phyloP scores from a whole-genome alignment of 2,329 filamentous ascomycete genomes.

The Pseudogymnoascus sp. region DNA sequence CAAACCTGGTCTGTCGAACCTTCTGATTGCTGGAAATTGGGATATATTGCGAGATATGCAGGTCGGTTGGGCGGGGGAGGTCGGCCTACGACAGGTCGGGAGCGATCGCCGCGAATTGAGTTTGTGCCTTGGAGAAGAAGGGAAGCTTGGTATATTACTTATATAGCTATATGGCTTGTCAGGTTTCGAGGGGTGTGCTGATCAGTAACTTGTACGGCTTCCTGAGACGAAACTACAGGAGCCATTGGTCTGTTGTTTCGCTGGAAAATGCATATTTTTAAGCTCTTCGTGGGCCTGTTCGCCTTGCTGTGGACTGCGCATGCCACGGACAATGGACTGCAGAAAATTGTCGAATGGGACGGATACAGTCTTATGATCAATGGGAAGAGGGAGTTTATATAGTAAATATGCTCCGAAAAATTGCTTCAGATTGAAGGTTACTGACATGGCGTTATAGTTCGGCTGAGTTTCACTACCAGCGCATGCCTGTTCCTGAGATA shows the following conservation, averaged over 20 bases:
- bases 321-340: conserved; percentile 34
- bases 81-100: background rate
- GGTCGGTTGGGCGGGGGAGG: background rate
- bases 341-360: conserved; percentile 41
- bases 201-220: background rate
- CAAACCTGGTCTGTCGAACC: background rate
- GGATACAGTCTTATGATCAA: conserved; percentile 42
- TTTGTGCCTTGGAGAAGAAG: conserved; percentile 12
- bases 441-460: conserved; percentile 16
- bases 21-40: conserved; percentile 8
- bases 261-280: conserved; percentile 18
- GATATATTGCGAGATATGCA: conserved; percentile 7
- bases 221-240: background rate
- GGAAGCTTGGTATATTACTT: conserved; percentile 10
- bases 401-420: conserved; percentile 21
- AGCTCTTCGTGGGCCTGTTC: conserved; percentile 19
- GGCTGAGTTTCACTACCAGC: conserved; percentile 43
- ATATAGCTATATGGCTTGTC: conserved; percentile 4
- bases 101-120: background rate
- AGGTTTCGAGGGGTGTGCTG: background rate
- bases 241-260: background rate
- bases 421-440: background rate
- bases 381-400: conserved; percentile 39
- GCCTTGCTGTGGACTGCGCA: conserved; percentile 20
- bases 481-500: conserved; percentile 44